Base-by-base conservation (phyloP, 352 stramenopile species). In the Phytophthora uliginosa region DNA sequence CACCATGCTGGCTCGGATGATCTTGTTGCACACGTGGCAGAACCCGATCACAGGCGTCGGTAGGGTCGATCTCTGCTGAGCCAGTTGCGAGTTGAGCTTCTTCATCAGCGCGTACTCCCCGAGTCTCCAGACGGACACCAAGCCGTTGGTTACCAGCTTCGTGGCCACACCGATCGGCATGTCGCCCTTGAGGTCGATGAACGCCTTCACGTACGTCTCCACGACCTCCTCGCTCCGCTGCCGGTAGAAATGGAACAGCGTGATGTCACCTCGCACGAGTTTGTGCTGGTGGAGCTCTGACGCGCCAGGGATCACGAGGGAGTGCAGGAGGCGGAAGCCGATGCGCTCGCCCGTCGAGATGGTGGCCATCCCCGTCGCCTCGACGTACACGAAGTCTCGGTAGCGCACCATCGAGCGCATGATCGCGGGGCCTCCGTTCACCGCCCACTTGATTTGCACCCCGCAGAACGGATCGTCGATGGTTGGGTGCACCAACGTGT, bases 361-460 rank as follows among this genome's bases (percentile, higher is more conserved):
- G 8, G 59, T 63, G 4, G 77, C 77, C 60, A 88, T 77, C 1
- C 83, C 83, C 20, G 78, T 88, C 12, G 79, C 78, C 56, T 91
- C 81, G 62, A 89, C 52, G 45, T 81, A 89, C 9, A 91, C 79
- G 62, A 88, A 86, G 66, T 91, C 83, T 42, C 83, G 79, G 24
- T 69, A 79, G 20, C 82, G 82, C 64, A 89, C 78, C 53, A 89
- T 55, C 12, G 71, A 79, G 18, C 78, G 77, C 63, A 86, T 83
- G 59, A 81, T 71, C 5, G 76, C 40, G 0, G 83, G 76, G 15
- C 81, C 81, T 2, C 69, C 75, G n/a, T 91, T 89, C 71, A 88
- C 76, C 20, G 65, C 70, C 83, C 83, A 91, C 52, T 86, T 86
- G 52, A 91, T 51, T 47, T 81, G 74, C 36, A 90, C 38, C 1